These are phyloP conservation scores for Shiraia sp. DNA, from an alignment of 2,329 filamentous ascomycete species.

Conservation along the genomic window DNA sequence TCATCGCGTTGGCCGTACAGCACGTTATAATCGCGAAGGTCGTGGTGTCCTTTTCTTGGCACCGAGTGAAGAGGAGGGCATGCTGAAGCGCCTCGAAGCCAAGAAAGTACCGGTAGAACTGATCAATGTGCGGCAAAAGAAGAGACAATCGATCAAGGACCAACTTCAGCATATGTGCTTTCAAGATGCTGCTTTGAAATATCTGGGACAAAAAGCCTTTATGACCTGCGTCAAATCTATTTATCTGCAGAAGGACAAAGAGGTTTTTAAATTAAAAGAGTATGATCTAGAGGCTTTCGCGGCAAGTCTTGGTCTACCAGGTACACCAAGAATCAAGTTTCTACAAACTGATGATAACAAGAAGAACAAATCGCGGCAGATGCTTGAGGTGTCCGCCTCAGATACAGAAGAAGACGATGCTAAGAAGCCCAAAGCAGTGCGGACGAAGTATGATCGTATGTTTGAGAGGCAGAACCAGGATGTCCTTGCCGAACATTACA, in stretches of 20 bases:
- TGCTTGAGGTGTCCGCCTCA: conserved; percentile 62
- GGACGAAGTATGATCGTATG: conserved; percentile 97
- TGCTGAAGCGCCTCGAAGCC: conserved; percentile 80
- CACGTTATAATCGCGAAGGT: conserved; percentile 87
- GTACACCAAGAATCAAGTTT: conserved; percentile 91
- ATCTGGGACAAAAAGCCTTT: conserved; percentile 94
- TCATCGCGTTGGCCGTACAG: conserved; percentile 90
- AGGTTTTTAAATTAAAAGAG: conserved; percentile 82
- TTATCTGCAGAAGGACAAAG: conserved; percentile 87
- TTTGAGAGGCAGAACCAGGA: conserved; percentile 97
- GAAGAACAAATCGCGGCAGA: conserved; percentile 74
- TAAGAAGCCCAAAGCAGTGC: conserved; percentile 67
- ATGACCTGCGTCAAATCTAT: conserved; percentile 85
- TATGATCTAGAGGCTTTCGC: conserved; percentile 87
- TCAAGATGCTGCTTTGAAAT: conserved; percentile 90
- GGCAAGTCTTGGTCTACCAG: conserved; percentile 82
- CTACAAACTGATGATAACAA: conserved; percentile 88
- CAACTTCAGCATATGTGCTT: conserved; percentile 95
- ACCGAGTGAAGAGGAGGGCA: conserved; percentile 89
- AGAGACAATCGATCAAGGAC: conserved; percentile 82
- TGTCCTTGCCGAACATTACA: conserved; percentile 90
- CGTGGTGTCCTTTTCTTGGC: conserved; percentile 89
- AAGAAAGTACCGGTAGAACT: conserved; percentile 88
- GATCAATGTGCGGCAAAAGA: conserved; percentile 86
- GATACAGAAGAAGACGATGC: conserved; percentile 59